Conservation (phyloP, 495 filamentous ascomycete species). For the Xylaria intraflava region DNA sequence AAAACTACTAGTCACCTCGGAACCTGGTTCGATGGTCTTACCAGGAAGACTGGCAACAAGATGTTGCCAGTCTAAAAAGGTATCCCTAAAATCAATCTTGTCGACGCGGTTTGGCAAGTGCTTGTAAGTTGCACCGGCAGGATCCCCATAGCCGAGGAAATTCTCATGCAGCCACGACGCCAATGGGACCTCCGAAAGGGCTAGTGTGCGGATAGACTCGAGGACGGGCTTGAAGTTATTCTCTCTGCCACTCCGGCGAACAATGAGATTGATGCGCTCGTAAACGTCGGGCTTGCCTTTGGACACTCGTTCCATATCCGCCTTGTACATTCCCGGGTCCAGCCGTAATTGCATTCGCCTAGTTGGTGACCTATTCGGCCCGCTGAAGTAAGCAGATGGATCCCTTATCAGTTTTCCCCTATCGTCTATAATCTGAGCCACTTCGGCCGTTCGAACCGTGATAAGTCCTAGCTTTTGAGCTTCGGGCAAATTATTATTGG, state of each 20-base stretch:
- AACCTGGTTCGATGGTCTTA: constrained; percentile 70
- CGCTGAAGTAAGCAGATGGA: constrained; percentile 35
- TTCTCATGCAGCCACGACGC: constrained; percentile 94
- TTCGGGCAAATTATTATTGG: constrained; percentile 41
- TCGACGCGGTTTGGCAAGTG: constrained; percentile 70
- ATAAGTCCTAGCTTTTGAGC: constrained; percentile 58
- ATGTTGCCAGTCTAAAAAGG: constrained; percentile 93
- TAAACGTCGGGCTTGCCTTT: constrained; percentile 72
- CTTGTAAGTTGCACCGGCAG: constrained; percentile 77
- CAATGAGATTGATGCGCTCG: constrained; percentile 76
- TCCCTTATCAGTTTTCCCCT: constrained; percentile 72
- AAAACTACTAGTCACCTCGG: constrained; percentile 64
- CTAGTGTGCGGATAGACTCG: constrained; percentile 81
- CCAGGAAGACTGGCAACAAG: constrained; percentile 80
- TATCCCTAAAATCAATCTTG: constrained; percentile 84
- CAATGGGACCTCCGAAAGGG: constrained; percentile 76
- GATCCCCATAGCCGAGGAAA: constrained; percentile 93
- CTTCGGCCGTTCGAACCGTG: constrained; percentile 72
- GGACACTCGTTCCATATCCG: constrained; percentile 59
- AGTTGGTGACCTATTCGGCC: constrained; percentile 40
- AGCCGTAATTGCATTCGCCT: constrained; percentile 74
- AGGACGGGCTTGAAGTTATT: constrained; percentile 97
- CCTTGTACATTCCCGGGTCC: constrained; percentile 71
- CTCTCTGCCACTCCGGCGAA: constrained; percentile 78
- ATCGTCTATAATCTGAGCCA: constrained; percentile 84